Base-by-base conservation (phyloP, 1,284 basidiomycete genomes). In the Malassezia obtusa region DNA sequence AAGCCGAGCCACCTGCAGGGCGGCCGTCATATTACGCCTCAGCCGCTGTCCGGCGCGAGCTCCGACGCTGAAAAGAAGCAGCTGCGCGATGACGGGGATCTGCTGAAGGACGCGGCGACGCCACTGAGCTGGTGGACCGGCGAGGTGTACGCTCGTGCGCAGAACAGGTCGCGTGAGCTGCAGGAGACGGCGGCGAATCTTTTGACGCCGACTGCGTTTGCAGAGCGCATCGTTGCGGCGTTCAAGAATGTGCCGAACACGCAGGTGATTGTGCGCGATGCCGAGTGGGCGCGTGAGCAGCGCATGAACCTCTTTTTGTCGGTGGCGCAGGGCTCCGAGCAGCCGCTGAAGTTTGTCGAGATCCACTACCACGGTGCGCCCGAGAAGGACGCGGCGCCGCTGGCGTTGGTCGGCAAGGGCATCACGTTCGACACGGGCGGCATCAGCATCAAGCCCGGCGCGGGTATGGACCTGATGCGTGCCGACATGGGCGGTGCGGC, bases 221-320 rank as follows among this genome's bases (percentile, higher is more conserved):
- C 80, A 26, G 80, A 89, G 71, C 81, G 84, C 19, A 81, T 84
- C 52, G 77, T 81, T 71, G 77, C 80, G 47, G 84, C 83, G 52
- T 85, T 89, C 61, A 76, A 79, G 30, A 82, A 81, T 19, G 52
- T 90, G 28, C 76, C 80, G 8, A 84, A 87, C 63, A 82, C 86
- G 7, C 78, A 84, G 62, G 78, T 89, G 45, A 78, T 82, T 38
- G 81, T 86, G 14, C 83, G 79, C 41, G 87, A 91, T 63, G 82
- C 84, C 78, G 84, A 84, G 84, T 90, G 88, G 87, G 86, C 86
- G 11, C 78, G 80, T 50, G 79, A 84, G 73, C 84, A 86, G 77
- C 83, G 83, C 54, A 90, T 90, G 88, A 84, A 83, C 63, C 83
- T 84, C 2, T 90, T 91, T 81, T 81, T 92, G 24, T 89, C 87